Base-by-base conservation (phyloP, 1,284 basidiomycete species). In the Rhizopogon hawkerae region DNA sequence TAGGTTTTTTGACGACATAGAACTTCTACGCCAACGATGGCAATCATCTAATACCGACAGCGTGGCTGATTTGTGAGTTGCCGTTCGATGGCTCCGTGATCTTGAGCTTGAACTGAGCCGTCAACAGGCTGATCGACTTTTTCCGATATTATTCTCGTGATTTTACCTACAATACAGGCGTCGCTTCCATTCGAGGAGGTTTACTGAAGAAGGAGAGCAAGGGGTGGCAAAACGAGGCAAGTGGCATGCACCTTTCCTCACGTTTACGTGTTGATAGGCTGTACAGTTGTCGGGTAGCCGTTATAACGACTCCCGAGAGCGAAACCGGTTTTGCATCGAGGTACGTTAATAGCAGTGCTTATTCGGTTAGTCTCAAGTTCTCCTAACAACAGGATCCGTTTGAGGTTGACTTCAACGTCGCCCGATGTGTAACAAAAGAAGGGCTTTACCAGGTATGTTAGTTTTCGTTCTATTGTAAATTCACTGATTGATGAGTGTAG, bases 1-100 rank as follows among this genome's bases (percentile, higher is more conserved):
- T 58, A 83, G 86, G 82, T 98, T 98, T 71, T 98, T 97, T 66
- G 95, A 98, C 72, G 95, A 98, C 66, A 87, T 96, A 60, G 92
- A 96, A 59, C 74, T 89, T 42, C 75, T 98, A 47, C 81, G 91
- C 54, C 85, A 89, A 64, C 82, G 89, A 60, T 98, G 95, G 93
- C 83, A 83, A 59, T 94, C 90, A n/a, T 81, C 87, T 57, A 97
- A 97, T 69, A 82, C 79, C 49, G 93, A 98, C 60, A 88, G 80
- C 57, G 89, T 98, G 47, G 95, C 92, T 55, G 94, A 98, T 68
- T 73, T 98, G 82, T 90, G 58, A 56, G 85, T 73, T 13, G 18
- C 1, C n/a, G 23, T 18, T 33, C 6, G 4, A 18, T 47, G 45
- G 8, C 29, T 48, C 48, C 35, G 16, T 55, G 18, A 38, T 50